Base-by-base conservation (phyloP, 2,329 filamentous ascomycete species). In the Ophiosphaerella narmari region DNA sequence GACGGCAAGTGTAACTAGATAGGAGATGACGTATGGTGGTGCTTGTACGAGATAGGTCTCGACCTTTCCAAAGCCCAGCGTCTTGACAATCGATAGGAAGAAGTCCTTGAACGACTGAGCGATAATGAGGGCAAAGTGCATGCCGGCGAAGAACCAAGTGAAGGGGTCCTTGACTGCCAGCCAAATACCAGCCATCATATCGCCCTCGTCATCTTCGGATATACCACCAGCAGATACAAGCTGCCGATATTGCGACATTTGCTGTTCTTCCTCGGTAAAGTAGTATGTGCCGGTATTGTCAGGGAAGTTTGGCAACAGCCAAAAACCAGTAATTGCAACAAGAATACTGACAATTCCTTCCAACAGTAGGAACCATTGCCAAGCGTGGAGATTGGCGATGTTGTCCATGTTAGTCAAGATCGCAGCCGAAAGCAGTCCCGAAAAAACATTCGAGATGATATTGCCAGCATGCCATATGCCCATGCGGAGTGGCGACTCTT, bases 301-400 rank as follows among this genome's bases (percentile, higher is more conserved):
- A 3, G 58, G 55, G 8, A 38, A 61, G 24, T 0, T 70, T 71
- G 47, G 77, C 2, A 78, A 63, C 12, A 75, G 60, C 21, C 73
- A 71, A 29, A 60, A 74, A 0, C 72, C 66, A 3, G 63, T 52
- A 11, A 75, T 49, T 11, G 41, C 41, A 14, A 43, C 41, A n/a
- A 43, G 32, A 11, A 43, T 43, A 35, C 32, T 36, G 21, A 34
- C 41, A 26, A 43, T 77, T 1, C 83, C 83, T 60, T 86, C 83
- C 76, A 78, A 74, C 52, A 78, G 70, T 51, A 79, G 77, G 35
- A 80, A 76, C 77, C 77, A 79, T 16, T 78, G 72, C 77, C 60
- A 63, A 0, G 59, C 43, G 12, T 57, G 63, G 24, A 78, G 65
- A 12, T 71, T 71, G 11, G 64, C 52, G 21, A 72, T 62, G 11